Evolutionary conservation across 192 early-diverging fungal genomes (phyloP), one percentile per base, ranked within the genome.

Genomic region (Radiomyces spectabilis): DNA sequence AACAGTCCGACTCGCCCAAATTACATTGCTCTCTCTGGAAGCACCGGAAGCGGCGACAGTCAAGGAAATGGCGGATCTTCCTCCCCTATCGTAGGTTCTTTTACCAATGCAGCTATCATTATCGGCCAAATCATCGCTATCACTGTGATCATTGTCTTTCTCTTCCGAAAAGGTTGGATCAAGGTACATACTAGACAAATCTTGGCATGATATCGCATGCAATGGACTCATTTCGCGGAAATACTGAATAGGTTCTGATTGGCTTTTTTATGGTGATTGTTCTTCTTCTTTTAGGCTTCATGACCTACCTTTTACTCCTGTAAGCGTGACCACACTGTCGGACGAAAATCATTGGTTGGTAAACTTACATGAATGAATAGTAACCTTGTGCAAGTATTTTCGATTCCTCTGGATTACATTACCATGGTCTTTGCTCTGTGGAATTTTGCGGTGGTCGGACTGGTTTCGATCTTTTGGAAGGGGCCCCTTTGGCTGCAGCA

Each of bases 391-490:
- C 69, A 80, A 39, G 75, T 77, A 1, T 69, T 80, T 40, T 53
- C 51, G 33, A 72, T 86, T 16, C 75, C 88, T 2, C 49, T 93
- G 22, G 91, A 93, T 50, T 85, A 82, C 55, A 57, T 87, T 19
- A 84, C 86, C 0, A 77, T 91, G 67, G 60, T 56, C 16, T 84
- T 93, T 56, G 87, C 80, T 33, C 61, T 93, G 15, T 93, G 86
- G 85, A 93, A 93, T 57, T 76, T 93, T 69, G 66, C 76, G 0
- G 73, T 78, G 7, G 79, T 83, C 4, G 91, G 91, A 29, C 60
- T 86, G 27, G 45, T 83, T 16, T 69, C 79, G 21, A 85, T 93
- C 2, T 93, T 93, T 65, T 92, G 85, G 81, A 86, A 91, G 55
- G 88, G 86, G 1, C 91, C 91, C 1, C 44, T 88, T 41, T 70